Evolutionary conservation across 2,329 filamentous ascomycete genomes (phyloP).

Genomic region (Colletotrichum somersetense): DNA sequence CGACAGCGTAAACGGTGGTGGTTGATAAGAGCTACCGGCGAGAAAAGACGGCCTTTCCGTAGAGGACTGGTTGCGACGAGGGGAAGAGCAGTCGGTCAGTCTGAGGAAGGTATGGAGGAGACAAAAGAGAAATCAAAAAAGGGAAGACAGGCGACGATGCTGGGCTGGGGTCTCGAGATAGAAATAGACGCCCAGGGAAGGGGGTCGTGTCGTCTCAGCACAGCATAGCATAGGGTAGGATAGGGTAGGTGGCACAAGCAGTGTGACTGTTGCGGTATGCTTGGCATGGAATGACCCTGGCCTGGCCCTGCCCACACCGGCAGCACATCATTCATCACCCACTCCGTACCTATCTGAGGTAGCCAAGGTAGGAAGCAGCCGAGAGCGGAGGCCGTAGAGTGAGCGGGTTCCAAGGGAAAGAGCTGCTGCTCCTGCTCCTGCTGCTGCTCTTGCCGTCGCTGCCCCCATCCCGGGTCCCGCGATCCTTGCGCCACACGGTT

Average conservation of each 20-base stretch:
- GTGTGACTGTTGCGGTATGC: conserved; percentile 6
- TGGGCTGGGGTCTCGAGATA: conserved; percentile 30
- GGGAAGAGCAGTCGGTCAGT: neutral
- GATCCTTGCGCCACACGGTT: neutral
- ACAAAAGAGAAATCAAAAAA: conserved; percentile 2
- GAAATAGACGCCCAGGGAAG: conserved; percentile 33
- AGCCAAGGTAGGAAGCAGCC: neutral
- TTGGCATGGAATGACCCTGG: conserved; percentile 15
- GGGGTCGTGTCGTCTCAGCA: conserved; percentile 38
- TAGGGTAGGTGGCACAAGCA: conserved; percentile 12
- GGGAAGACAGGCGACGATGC: conserved; percentile 4
- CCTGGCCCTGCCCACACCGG: neutral
- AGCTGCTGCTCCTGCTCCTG: neutral
- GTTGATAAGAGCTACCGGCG: neutral
- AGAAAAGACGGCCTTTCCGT: neutral
- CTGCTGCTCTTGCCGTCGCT: neutral
- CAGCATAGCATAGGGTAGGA: neutral
- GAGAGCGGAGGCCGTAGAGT: neutral
- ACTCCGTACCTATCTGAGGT: no score
- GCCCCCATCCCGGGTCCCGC: neutral
- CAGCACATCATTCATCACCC: neutral
- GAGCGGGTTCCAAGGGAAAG: conserved; percentile 7
- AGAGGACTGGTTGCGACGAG: neutral
- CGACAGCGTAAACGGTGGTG: conserved; percentile 3
- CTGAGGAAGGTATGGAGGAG: neutral